phyloP scores from a whole-genome alignment of 1,284 basidiomycete species.

The Marasmius fiardii region DNA sequence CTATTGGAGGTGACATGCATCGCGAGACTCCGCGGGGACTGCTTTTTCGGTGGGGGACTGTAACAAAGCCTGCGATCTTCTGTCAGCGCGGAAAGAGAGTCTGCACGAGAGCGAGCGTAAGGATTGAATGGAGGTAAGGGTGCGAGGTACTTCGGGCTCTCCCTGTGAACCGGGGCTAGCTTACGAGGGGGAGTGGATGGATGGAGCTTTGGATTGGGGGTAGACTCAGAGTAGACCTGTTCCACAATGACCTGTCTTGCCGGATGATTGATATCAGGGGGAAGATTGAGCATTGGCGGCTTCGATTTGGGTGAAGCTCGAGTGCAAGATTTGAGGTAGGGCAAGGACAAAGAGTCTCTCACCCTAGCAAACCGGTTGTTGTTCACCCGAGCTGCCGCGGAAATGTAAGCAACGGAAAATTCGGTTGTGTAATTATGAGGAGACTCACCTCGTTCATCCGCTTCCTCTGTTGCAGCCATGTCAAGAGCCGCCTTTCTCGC shows the following conservation, averaged over 20 bases:
- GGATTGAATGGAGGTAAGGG: constrained; percentile 31
- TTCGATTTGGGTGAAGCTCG: neutral
- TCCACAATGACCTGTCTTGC: neutral
- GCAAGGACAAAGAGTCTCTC: constrained; percentile 10
- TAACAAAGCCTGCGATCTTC: constrained; percentile 13
- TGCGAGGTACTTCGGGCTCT: constrained; percentile 20
- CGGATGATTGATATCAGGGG: neutral
- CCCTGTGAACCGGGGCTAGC: constrained; percentile 1
- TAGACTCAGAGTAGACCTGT: neutral
- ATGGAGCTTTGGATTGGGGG: constrained; percentile 6
- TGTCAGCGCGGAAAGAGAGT: constrained; percentile 28
- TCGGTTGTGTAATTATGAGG: too few species aligned
- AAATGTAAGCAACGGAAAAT: neutral
- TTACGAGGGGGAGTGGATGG: neutral
- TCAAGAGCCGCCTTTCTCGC: too few species aligned
- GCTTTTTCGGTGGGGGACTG: neutral
- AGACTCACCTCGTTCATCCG: neutral
- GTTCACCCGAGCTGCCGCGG: constrained; percentile 1
- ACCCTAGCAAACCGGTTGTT: constrained; percentile 6
- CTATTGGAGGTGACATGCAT: neutral
- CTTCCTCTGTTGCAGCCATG: neutral
- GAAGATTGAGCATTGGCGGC: neutral
- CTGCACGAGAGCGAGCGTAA: constrained; percentile 25
- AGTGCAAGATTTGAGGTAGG: constrained; percentile 4
- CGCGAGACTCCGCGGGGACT: neutral